Percentiles rank a stretch among this genome's conserved stretches.
phyloP scores from a whole-genome alignment of 352 stramenopile species.

The Phytophthora multivora region DNA sequence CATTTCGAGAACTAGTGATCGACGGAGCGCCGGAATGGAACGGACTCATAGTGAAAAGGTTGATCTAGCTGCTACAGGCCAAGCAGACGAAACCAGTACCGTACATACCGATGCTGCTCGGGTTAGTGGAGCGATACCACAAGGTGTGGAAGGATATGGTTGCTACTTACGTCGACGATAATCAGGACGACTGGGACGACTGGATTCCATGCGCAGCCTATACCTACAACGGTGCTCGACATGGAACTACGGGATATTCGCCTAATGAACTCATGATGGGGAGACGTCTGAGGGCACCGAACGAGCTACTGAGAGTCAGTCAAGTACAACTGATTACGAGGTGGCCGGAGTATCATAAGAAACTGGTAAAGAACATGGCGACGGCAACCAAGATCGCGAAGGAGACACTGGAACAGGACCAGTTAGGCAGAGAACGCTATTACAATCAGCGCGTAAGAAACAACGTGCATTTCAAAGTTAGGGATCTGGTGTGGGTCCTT shows the following conservation, averaged over 20 bases:
- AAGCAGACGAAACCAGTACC: slow-evolving; percentile 18
- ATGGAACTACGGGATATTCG: not conserved
- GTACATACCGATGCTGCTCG: slow-evolving; percentile 13
- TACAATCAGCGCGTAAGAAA: slow-evolving; percentile 9
- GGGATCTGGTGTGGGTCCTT: no score
- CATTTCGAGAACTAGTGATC: slow-evolving; percentile 16
- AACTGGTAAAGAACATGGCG: not conserved
- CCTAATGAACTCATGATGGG: slow-evolving; percentile 16
- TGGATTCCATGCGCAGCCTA: slow-evolving; percentile 18
- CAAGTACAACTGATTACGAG: not conserved
- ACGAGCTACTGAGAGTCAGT: slow-evolving; percentile 5
- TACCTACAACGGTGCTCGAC: slow-evolving; percentile 3
- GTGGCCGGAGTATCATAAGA: not conserved
- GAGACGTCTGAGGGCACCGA: not conserved
- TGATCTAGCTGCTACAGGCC: slow-evolving; percentile 13
- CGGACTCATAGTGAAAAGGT: not conserved
- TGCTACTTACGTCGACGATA: slow-evolving; percentile 8
- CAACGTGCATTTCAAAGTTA: not conserved
- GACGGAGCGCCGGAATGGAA: slow-evolving; percentile 22
- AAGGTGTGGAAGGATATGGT: slow-evolving; percentile 29
- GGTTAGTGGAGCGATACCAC: not conserved
- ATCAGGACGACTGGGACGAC: slow-evolving; percentile 20
- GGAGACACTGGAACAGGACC: not conserved
- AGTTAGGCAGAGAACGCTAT: not conserved
- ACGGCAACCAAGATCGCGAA: not conserved